Evolutionary conservation across 305 asterid genomes (phyloP).

Genomic region (Fraxinus platypoda): DNA sequence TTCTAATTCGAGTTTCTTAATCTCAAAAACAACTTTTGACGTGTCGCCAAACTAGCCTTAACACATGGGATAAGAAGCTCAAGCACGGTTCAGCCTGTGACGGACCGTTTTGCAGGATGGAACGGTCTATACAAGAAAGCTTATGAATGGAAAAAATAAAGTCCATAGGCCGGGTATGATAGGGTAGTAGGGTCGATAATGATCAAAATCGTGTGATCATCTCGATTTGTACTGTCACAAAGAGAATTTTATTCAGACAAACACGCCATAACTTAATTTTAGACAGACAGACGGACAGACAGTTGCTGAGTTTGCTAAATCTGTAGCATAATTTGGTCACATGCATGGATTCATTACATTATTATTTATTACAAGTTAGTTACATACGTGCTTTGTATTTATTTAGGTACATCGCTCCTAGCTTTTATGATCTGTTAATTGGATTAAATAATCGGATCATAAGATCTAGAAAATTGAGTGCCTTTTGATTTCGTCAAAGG

Average conservation of each 20-base stretch:
- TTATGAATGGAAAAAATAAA: background rate
- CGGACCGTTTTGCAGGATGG: background rate
- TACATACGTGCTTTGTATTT: background rate
- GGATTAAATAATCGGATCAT: background rate
- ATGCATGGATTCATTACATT: conserved; percentile 1
- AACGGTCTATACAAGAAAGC: background rate
- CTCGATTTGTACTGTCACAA: background rate
- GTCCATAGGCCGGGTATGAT: background rate
- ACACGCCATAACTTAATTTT: background rate
- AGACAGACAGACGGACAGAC: background rate
- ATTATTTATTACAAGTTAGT: background rate
- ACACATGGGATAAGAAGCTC: background rate
- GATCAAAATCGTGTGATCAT: background rate
- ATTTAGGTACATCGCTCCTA: background rate
- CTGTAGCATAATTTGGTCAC: conserved; percentile 17
- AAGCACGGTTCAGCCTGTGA: background rate
- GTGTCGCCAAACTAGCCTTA: background rate
- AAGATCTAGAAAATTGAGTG: background rate
- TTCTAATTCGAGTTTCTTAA: background rate
- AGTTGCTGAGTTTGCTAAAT: background rate
- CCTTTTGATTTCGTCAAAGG: background rate
- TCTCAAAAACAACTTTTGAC: background rate
- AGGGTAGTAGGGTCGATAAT: background rate
- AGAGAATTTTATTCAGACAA: background rate
- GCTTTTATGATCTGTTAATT: background rate